These are phyloP conservation scores for Cordyceps javanica DNA, from an alignment of 2,329 filamentous ascomycete species.

Conservation along the genomic window DNA sequence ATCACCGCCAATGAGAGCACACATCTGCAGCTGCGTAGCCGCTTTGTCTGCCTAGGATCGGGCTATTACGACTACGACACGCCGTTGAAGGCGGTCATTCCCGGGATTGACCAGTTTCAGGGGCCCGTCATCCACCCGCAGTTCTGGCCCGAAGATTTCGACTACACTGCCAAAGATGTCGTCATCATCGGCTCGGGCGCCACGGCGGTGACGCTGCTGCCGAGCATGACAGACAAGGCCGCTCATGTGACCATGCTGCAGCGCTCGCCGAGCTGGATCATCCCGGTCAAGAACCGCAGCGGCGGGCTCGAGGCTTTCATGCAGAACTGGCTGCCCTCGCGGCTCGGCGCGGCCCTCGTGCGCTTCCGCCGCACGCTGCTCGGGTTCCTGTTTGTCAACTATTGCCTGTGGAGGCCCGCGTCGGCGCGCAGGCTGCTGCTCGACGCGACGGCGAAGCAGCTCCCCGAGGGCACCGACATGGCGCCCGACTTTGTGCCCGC, in stretches of 20 bases:
- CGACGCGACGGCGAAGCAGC: conserved; percentile 30
- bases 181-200: conserved; percentile 63
- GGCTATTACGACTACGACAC: conserved; percentile 63
- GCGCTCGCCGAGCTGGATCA: conserved; percentile 57
- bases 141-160: conserved; percentile 64
- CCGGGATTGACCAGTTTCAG: conserved; percentile 30
- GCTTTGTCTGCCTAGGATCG: conserved; percentile 48
- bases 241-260: conserved; percentile 63
- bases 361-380: conserved; percentile 48
- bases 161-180: conserved; percentile 58
- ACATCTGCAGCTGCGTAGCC: conserved; percentile 31
- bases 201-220: conserved; percentile 60
- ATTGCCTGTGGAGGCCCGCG: neutral
- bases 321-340: conserved; percentile 34
- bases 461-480: conserved; percentile 41
- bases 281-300: conserved; percentile 34
- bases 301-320: conserved; percentile 20
- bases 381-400: conserved; percentile 24
- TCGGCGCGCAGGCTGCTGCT: conserved; percentile 12
- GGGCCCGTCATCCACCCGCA: conserved; percentile 58
- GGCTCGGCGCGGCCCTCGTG: conserved; percentile 37
- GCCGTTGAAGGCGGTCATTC: conserved; percentile 46
- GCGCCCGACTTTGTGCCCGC: conserved; percentile 50
- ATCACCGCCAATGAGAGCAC: conserved; percentile 15
- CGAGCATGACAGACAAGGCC: conserved; percentile 51